Conservation (phyloP, 2,329 filamentous ascomycete species). For the Alternaria sp. region DNA sequence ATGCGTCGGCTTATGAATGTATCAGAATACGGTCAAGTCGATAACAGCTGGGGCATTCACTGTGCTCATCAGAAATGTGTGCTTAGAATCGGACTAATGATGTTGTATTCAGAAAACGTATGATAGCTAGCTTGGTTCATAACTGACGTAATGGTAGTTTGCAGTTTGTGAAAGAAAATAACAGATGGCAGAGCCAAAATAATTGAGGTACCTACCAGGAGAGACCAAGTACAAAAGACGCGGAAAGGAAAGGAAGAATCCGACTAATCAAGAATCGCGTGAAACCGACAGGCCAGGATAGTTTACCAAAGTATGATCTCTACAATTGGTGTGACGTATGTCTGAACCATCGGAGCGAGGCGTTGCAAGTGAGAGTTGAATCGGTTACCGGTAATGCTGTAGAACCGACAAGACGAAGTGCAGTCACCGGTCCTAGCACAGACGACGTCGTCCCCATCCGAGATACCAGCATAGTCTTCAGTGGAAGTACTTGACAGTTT, state of each 20-base stretch:
- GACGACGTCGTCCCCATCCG: conserved; percentile 9
- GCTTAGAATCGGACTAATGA: not conserved
- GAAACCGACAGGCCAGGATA: not conserved
- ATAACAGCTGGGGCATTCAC: not conserved
- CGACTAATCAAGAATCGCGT: not conserved
- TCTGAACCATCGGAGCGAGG: not conserved
- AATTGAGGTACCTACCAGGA: not conserved
- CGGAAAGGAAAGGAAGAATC: not conserved
- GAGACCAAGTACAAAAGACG: not conserved
- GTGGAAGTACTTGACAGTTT: conserved; percentile 29
- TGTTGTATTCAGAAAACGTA: conserved; percentile 6
- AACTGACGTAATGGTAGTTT: not conserved
- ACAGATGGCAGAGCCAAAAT: not conserved
- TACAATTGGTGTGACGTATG: not conserved
- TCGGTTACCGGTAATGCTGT: not conserved
- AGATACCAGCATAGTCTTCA: conserved; percentile 5
- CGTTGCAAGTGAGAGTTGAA: not conserved
- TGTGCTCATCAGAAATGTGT: not conserved
- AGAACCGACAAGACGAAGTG: not conserved
- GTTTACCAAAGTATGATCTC: too few species aligned
- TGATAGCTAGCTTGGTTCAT: not conserved
- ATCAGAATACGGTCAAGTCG: not conserved
- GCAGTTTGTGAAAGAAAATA: not conserved
- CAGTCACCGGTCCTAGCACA: conserved; percentile 16
- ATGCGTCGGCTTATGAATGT: not conserved